phyloP scores from a whole-genome alignment of 2,329 filamentous ascomycete species.

The Ophiostoma triangulosporum region DNA sequence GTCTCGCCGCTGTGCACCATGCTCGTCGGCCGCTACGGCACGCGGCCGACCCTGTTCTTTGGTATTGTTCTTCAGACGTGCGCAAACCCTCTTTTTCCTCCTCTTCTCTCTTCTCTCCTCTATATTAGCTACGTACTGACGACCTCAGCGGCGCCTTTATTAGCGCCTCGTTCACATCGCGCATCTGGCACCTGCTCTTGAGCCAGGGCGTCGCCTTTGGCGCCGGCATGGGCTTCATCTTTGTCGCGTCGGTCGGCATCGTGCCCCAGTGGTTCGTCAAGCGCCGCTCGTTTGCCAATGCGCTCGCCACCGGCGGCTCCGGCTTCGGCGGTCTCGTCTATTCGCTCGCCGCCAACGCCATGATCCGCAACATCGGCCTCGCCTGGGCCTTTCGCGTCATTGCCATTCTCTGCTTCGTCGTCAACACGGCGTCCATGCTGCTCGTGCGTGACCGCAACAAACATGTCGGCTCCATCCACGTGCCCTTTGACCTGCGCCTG shows the following conservation, averaged over 20 bases:
- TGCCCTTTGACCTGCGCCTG: slow-evolving; percentile 50
- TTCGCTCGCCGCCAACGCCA: slow-evolving; percentile 51
- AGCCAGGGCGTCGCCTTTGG: slow-evolving; percentile 65
- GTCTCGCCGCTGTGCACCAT: slow-evolving; percentile 55
- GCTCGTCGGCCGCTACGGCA: slow-evolving; percentile 47
- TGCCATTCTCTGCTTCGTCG: slow-evolving; percentile 47
- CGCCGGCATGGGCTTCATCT: slow-evolving; percentile 64
- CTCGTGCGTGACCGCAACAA: slow-evolving; percentile 61
- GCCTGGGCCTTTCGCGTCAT: slow-evolving; percentile 54
- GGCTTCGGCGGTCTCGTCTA: slow-evolving; percentile 64
- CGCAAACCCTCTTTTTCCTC: slow-evolving; percentile 9
- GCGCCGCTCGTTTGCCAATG: slow-evolving; percentile 54
- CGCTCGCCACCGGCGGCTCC: slow-evolving; percentile 53
- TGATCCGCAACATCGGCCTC: slow-evolving; percentile 51
- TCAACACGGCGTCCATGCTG: slow-evolving; percentile 49
- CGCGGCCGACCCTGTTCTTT: slow-evolving; percentile 46
- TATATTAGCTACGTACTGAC: background rate
- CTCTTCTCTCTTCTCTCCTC: background rate
- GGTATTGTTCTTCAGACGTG: slow-evolving; percentile 50
- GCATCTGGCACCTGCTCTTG: slow-evolving; percentile 65
- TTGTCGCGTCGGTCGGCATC: slow-evolving; percentile 54
- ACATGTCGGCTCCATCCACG: slow-evolving; percentile 50
- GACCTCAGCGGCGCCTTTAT: slow-evolving; percentile 42
- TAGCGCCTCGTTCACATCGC: slow-evolving; percentile 51
- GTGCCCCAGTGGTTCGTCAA: slow-evolving; percentile 64